Evolutionary conservation across 2,329 filamentous ascomycete species (phyloP), one percentile per base, ranked within the genome.

Genomic region (Metarhizium guizhouense): DNA sequence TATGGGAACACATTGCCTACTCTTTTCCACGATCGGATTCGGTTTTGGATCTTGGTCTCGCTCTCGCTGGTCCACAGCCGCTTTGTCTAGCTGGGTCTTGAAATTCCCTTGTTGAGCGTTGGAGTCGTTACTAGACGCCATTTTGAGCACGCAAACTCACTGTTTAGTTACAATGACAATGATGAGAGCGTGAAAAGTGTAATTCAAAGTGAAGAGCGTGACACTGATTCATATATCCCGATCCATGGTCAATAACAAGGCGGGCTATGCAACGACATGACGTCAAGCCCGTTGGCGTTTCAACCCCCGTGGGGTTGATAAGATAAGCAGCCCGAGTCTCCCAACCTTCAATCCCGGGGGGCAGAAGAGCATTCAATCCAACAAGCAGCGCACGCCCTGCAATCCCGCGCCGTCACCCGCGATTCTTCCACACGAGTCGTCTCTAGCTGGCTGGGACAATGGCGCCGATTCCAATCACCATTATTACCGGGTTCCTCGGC

Each of bases 401-500:
- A 25, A 25, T 25, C 3, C 25, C 25, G 25, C 25, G 3, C 6
- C 8, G 14, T 11, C n/a, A 18, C 18, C 11, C 11, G 43, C 14
- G 40, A 8, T 16, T 8, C 42, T 45, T 16, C n/a, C 14, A 11
- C 5, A 40, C 13, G 38, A 16, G 5, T 16, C 10, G 14, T 30
- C 13, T 18, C 47, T n/a, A 6, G 10, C 47, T 16, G 8, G 16
- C 30, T 6, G n/a, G 32, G 18, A 65, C 54, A 52, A 86, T 86
- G 82, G 71, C 82, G 7, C 84, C 87, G 1, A 94, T 91, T 62
- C 91, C 92, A 4, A 88, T 96, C 69, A 97, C 93, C 50, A 95
- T 99, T 67, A 79, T 99, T 54, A 99, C 94, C 5, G 94, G 94
- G 68, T 99, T 97, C 74, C 83, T 97, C 16, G 94, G 94, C 67